Base-by-base conservation (phyloP, 2,329 filamentous ascomycete genomes). In the Teratosphaeria viscida region DNA sequence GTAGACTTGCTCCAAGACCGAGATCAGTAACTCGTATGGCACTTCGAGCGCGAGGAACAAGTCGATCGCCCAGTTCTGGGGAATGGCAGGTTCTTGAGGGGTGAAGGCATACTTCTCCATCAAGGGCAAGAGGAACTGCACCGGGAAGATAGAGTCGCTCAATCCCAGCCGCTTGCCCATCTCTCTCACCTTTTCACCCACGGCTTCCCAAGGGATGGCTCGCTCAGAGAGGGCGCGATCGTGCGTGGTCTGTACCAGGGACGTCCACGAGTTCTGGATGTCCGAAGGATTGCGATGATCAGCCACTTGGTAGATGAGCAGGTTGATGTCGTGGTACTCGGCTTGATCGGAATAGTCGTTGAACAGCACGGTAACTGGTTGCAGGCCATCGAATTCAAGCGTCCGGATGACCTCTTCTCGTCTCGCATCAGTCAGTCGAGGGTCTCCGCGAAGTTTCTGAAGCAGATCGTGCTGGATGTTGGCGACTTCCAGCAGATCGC, bases 401-500 rank as follows among this genome's bases (percentile, higher is more conserved):
- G 61, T 54, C 35, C 83, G 80, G 53, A 79, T 73, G 60, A 88
- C 75, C 27, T 95, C 84, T 59, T 87, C 82, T 0, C 77, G 75
- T 68, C 83, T 84, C 52, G 84, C 83, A 0, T 79, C 75, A 12
- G 80, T 76, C 43, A 96, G 81, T 52, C 94, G 84, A 1, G 78
- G 72, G 64, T 99, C 94, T 10, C 81, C 81, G 70, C 81, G 84
- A 57, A 99, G 77, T 54, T 90, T 83, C 70, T 91, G 87, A 27
- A 97, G 74, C 52, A 97, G 76, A 67, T 99, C 94, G 70, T 96
- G 90, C 73, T 99, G 94, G 57, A 99, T 94, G 69, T 94, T 92
- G 14, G 92, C 92, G 56, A 97, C 85, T 67, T 99, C 94, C 10
- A 99, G 84, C 53, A 95, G 80, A 65, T 94, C 91, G 2, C 86